Evolutionary conservation across 352 stramenopile genomes (phyloP).

Genomic region (Phytophthora fragariae): DNA sequence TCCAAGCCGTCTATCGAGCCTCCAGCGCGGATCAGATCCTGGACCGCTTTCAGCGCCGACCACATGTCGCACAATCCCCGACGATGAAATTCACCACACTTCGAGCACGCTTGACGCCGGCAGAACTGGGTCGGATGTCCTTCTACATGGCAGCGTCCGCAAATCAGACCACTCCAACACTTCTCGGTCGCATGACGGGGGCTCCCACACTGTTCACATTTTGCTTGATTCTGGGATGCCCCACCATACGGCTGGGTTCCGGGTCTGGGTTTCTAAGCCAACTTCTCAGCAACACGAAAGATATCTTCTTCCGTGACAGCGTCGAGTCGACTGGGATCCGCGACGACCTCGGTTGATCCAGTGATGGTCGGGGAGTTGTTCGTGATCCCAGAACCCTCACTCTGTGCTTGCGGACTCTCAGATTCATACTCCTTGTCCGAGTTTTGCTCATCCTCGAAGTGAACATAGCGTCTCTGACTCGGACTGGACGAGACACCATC

Average conservation of each 20-base stretch:
- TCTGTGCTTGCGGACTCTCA: too few species aligned
- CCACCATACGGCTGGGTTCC: neutral
- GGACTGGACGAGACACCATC: too few species aligned
- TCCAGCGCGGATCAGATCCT: neutral
- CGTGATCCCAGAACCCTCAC: too few species aligned
- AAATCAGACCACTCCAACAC: neutral
- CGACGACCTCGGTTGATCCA: too few species aligned
- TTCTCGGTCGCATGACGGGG: neutral
- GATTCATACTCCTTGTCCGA: too few species aligned
- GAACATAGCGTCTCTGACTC: too few species aligned
- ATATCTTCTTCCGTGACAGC: too few species aligned
- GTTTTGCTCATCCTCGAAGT: too few species aligned
- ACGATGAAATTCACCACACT: slow-evolving; percentile 8
- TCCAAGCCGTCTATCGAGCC: neutral
- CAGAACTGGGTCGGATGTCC: slow-evolving; percentile 9
- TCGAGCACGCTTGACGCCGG: neutral
- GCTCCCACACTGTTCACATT: neutral
- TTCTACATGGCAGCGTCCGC: slow-evolving; percentile 8
- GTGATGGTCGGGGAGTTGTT: too few species aligned
- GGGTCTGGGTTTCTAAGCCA: neutral
- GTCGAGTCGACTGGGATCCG: too few species aligned
- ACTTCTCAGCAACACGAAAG: too few species aligned
- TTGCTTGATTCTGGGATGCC: neutral
- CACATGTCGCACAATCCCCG: slow-evolving; percentile 10
- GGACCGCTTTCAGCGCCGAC: neutral